A percentile compares a stretch with the other conserved stretches of the same genome.
phyloP scores from a whole-genome alignment of 768 basidiomycete species.

The Pleurotus eryngii region DNA sequence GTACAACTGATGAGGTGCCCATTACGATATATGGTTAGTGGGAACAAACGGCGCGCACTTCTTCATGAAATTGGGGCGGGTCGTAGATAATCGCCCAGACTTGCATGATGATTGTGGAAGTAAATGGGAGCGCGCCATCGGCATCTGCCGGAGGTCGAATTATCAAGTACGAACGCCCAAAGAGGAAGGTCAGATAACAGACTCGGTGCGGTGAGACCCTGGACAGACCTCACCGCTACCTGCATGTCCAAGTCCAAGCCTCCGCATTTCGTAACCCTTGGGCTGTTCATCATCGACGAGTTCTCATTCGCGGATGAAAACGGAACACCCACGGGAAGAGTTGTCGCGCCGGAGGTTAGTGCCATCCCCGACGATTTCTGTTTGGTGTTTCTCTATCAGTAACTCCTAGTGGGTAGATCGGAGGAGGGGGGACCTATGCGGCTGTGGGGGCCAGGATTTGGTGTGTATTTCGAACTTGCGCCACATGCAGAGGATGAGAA shows the following conservation, averaged over 20 bases:
- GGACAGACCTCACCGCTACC: neutral
- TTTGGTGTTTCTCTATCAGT: too few relatives aligned
- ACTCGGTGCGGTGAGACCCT: neutral
- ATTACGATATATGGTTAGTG: slow-evolving; percentile 11
- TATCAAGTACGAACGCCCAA: neutral
- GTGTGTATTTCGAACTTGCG: slow-evolving; percentile 28
- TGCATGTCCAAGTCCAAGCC: slow-evolving; percentile 16
- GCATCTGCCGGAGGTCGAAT: slow-evolving; percentile 4
- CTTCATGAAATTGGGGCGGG: slow-evolving; percentile 35
- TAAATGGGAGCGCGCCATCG: slow-evolving; percentile 10
- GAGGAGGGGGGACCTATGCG: slow-evolving; percentile 86
- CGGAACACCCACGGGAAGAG: slow-evolving; percentile 47
- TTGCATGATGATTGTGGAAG: slow-evolving; percentile 28
- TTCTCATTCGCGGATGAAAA: slow-evolving; percentile 60
- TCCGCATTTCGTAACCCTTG: slow-evolving; percentile 60
- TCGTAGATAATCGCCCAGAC: slow-evolving; percentile 44
- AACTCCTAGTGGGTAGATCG: slow-evolving; percentile 52
- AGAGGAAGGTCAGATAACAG: neutral
- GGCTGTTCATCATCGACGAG: slow-evolving; percentile 89
- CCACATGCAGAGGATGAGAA: neutral
- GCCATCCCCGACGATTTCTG: neutral
- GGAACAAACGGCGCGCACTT: slow-evolving; percentile 25
- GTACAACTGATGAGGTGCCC: slow-evolving; percentile 49
- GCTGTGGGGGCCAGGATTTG: slow-evolving; percentile 80
- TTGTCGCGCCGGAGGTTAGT: slow-evolving; percentile 49